Conservation (phyloP, 208 protist genomes). For the Trypanosoma cruzi region DNA sequence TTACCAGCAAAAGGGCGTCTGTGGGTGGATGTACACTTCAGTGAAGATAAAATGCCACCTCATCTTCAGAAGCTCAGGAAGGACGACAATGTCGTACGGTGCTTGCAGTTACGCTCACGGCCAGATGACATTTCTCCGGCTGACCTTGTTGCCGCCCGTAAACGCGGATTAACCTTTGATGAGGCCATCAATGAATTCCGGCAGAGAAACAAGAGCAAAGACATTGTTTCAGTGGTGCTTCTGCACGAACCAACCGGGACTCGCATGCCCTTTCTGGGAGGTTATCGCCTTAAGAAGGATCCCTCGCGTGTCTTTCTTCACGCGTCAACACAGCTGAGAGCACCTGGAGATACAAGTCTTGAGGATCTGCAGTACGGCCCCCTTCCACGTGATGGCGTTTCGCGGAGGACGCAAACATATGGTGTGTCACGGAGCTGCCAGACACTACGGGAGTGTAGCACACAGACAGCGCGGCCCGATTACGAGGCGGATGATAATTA, state of each 20-base stretch:
- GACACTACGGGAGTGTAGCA: slow-evolving; percentile 89
- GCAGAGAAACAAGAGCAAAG: slow-evolving; percentile 11
- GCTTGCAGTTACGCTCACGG: slow-evolving; percentile 49
- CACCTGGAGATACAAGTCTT: slow-evolving; percentile 32
- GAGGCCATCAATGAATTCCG: slow-evolving; percentile 55
- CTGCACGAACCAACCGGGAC: slow-evolving; percentile 35
- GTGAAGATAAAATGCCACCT: slow-evolving; percentile 34
- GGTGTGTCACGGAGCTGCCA: slow-evolving; percentile 89
- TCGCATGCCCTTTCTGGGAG: slow-evolving; percentile 91
- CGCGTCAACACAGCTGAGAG: slow-evolving; percentile 91
- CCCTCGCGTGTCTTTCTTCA: slow-evolving; percentile 82
- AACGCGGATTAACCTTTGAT: slow-evolving; percentile 64
- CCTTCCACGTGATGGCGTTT: slow-evolving; percentile 42
- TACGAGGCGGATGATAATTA: slow-evolving; percentile 60
- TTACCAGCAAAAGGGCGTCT: slow-evolving; percentile 16
- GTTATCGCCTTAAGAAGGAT: slow-evolving; percentile 85
- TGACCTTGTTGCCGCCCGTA: slow-evolving; percentile 57
- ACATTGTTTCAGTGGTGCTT: slow-evolving; percentile 36
- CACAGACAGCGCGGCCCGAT: slow-evolving; percentile 87
- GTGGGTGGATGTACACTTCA: slow-evolving; percentile 27
- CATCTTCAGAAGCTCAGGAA: slow-evolving; percentile 49
- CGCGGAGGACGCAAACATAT: slow-evolving; percentile 93
- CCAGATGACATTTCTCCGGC: slow-evolving; percentile 43
- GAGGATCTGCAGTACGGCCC: slow-evolving; percentile 66
- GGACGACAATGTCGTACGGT: slow-evolving; percentile 50